Percentiles rank a stretch among this genome's conserved stretches.
phyloP scores from a whole-genome alignment of 2,329 filamentous ascomycete genomes.

The Achaetomium macrosporum region DNA sequence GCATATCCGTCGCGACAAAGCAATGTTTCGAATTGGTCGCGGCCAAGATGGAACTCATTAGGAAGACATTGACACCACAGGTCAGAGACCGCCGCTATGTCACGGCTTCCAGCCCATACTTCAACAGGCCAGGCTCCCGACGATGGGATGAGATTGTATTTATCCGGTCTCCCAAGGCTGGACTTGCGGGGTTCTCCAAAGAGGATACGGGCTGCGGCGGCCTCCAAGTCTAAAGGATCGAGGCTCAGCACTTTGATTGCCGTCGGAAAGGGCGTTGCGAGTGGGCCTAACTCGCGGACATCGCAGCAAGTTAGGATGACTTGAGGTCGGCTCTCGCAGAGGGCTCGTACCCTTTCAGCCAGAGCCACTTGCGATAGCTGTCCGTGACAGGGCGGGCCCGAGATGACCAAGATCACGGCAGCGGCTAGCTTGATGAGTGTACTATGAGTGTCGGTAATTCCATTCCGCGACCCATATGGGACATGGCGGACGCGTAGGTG shows the following conservation, averaged over 20 bases:
- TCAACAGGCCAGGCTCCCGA: constrained; percentile 38
- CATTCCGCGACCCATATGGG: constrained; percentile 59
- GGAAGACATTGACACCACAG: constrained; percentile 45
- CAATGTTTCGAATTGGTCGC: constrained; percentile 38
- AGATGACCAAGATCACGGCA: constrained; percentile 56
- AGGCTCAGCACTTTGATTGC: constrained; percentile 47
- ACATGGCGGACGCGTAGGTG: constrained; percentile 63
- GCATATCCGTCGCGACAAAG: constrained; percentile 50
- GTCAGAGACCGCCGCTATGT: constrained; percentile 37
- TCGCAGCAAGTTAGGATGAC: constrained; percentile 49
- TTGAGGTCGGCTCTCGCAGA: constrained; percentile 45
- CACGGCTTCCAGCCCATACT: constrained; percentile 35
- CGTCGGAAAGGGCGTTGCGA: constrained; percentile 43
- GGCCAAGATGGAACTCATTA: constrained; percentile 41
- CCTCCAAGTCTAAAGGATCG: constrained; percentile 40
- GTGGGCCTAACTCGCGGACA: constrained; percentile 35
- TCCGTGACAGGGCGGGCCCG: constrained; percentile 40
- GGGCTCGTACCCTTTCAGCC: constrained; percentile 39
- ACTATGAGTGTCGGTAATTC: constrained; percentile 58
- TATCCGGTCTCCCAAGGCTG: constrained; percentile 19
- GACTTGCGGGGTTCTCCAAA: constrained; percentile 36
- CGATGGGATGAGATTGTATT: constrained; percentile 29
- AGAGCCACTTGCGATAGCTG: constrained; percentile 49
- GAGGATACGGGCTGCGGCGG: constrained; percentile 46
- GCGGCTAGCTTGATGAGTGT: constrained; percentile 57